Base-by-base conservation (phyloP, 192 early-diverging fungal genomes). In the Glomus cerebriforme region DNA sequence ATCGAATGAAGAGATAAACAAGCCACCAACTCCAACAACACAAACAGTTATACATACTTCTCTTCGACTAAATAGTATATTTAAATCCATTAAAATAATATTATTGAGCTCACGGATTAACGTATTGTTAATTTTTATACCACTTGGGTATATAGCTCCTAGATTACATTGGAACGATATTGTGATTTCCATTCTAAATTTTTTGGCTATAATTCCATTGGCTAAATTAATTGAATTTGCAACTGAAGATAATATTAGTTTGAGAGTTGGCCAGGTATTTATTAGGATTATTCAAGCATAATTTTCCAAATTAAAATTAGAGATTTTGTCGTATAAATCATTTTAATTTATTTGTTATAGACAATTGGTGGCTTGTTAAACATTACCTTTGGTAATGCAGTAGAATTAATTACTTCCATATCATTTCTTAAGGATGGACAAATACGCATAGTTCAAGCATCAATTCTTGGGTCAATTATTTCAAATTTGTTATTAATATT, bases 201-300 rank as follows among this genome's bases (percentile, higher is more conserved):
- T 98, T 59, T 87, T 95, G 26, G 96, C 95, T 8, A 94, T 98
- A 49, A 83, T 99, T 17, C 95, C 96, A 37, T 84, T 99, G 47
- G 96, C 97, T 26, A 96, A 97, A 12, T 34, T 84, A 19, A 66
- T 84, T 27, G 85, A 79, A 32, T 84, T 78, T 49, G 78, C 78
- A 7, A 79, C 81, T 43, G 85, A 86, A 27, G 75, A 80, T 54
- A 60, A 80, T 54, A 60, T 84, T 35, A 26, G 87, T 0, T 80
- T 88, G 82, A 79, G 85, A 34, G 73, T 87, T 45, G 89, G 90
- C 77, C 87, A 89, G 47, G 84, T 82, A 43, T 43, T 43, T 43
- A 43, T 43, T 10, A 43, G 12, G 10, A 43, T 43, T 37, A 13
- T 43, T 43, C 12, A 43, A 43, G 10, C 1, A 43, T 12, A 43